phyloP scores from a whole-genome alignment of 257 asterid species.

The Osmanthus fragrans region DNA sequence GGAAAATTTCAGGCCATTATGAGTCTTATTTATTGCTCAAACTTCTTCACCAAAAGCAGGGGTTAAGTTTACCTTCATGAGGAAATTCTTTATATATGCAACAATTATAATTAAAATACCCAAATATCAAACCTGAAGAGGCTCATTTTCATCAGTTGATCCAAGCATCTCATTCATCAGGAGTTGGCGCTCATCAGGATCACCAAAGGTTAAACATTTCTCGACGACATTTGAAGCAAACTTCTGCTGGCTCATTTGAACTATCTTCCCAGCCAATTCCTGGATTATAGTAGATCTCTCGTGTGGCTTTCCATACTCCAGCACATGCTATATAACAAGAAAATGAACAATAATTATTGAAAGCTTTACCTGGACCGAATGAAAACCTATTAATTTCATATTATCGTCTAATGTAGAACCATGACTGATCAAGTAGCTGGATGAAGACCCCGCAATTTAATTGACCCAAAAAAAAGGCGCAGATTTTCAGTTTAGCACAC shows the following conservation, averaged over 20 bases:
- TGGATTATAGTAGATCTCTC: conserved; percentile 78
- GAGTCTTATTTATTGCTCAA: background rate
- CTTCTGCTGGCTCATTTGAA: conserved; percentile 98
- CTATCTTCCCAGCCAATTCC: conserved; percentile 92
- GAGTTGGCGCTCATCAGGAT: conserved; percentile 73
- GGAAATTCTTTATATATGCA: background rate
- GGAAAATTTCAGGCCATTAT: background rate
- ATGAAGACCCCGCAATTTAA: background rate
- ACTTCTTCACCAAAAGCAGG: background rate
- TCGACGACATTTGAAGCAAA: conserved; percentile 98
- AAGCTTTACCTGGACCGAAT: background rate
- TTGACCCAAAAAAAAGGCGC: background rate
- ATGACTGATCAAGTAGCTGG: background rate
- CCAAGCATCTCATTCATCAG: conserved; percentile 98
- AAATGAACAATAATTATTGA: conserved; percentile 12
- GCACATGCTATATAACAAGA: conserved; percentile 54
- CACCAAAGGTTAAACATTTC: conserved; percentile 88
- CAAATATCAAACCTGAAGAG: conserved; percentile 74
- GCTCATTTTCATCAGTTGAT: conserved; percentile 94
- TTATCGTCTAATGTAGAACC: background rate
- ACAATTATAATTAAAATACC: background rate
- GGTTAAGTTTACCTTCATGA: background rate
- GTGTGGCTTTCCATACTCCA: conserved; percentile 93
- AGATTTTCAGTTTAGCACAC: background rate
- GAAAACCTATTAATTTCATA: background rate